Evolutionary conservation across 1,139 yeast species (phyloP), one percentile per base, ranked within the genome.

Genomic region (Pneumocystis wakefieldiae): DNA sequence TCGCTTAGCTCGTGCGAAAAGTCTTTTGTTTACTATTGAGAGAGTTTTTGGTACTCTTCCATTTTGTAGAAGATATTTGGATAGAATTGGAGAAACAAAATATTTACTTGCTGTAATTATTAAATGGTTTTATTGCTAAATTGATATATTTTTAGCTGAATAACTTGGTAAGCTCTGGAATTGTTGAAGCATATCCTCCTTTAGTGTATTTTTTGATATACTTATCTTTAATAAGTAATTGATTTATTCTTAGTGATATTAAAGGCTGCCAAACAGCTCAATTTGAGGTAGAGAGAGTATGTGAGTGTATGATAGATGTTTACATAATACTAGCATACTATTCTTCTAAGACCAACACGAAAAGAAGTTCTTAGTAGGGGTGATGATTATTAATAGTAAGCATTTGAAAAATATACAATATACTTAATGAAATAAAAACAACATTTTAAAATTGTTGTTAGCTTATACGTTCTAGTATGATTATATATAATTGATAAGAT

Each of bases 171-270:
- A 84, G 85, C 73, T 82, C 87, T 7, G 98, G 97, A 3, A 77
- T 87, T 53, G 91, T 92, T 8, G 88, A 87, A 70, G 98, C 88
- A 69, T 91, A 94, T 71, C 97, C 97, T n/a, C 99, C 99, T n/a
- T 78, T 92, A 69, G 85, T 82, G 55, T 48, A 48, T 48, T 48
- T 48, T 39, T 10, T 24, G 1, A 32, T 32, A 24, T 24, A 48
- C 24, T 48, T 24, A 4, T 48, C 3, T 24, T 24, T 48, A 48
- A n/a, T n/a, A 48, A 24, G 19, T 48, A 48, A 10, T 48, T 48
- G 24, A 48, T 48, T 12, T 24, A 42, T 48, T 48, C 28, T 48
- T 48, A 37, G 59, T 62, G 99, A 92, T 73, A 75, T 79, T 60
- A 81, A 78, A 67, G 98, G 97, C 24, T 82, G 87, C 64, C 91